phyloP scores from a whole-genome alignment of 192 early-diverging fungal species.

The Backusella tuberculispora region DNA sequence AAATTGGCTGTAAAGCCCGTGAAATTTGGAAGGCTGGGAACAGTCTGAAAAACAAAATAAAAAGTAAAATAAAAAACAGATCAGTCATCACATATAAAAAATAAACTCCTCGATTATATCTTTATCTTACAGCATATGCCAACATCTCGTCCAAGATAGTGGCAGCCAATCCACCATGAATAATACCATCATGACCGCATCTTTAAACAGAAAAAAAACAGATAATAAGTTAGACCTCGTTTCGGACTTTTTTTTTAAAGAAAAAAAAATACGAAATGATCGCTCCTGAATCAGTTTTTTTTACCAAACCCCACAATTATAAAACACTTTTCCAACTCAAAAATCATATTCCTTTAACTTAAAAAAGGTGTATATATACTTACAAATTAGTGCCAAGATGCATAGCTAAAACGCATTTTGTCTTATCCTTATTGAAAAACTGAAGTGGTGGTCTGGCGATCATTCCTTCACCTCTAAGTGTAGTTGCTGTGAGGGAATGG shows the following conservation, averaged over 20 bases:
- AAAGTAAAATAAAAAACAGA: neutral
- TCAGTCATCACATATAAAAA: neutral
- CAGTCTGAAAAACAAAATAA: neutral
- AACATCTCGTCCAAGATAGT: slow-evolving; percentile 38
- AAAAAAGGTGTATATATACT: slow-evolving; percentile 3
- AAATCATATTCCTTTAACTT: too few species aligned
- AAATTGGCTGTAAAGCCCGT: slow-evolving; percentile 39
- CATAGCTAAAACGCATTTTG: slow-evolving; percentile 52
- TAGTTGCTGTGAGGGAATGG: slow-evolving; percentile 42
- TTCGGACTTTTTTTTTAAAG: neutral
- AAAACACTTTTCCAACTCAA: neutral
- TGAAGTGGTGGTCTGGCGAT: slow-evolving; percentile 54
- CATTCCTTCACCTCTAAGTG: slow-evolving; percentile 56
- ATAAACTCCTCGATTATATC: neutral
- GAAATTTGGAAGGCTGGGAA: slow-evolving; percentile 31
- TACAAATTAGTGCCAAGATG: slow-evolving; percentile 69
- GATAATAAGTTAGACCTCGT: neutral
- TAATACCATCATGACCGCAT: slow-evolving; percentile 79
- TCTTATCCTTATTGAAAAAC: slow-evolving; percentile 57
- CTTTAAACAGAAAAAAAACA: slow-evolving; percentile 2
- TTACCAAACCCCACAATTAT: neutral
- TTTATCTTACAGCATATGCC: slow-evolving; percentile 36
- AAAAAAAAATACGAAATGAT: neutral
- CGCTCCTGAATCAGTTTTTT: neutral
- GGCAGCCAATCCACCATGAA: slow-evolving; percentile 73